Evolutionary conservation across 345 rosid genomes (phyloP).

Genomic region (Citrus sinensis): DNA sequence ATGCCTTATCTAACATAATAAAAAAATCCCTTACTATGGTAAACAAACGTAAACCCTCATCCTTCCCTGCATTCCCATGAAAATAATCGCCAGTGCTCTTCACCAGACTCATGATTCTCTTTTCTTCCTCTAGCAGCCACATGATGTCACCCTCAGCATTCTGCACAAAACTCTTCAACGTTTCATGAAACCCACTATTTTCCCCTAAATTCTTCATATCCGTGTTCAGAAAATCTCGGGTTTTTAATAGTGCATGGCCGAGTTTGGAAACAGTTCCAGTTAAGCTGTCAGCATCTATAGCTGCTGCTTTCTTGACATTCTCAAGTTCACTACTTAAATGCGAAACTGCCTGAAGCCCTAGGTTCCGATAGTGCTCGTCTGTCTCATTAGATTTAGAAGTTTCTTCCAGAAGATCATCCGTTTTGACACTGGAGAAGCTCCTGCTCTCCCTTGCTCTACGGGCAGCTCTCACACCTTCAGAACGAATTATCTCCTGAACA

Average conservation of each 20-base stretch:
- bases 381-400: slow-evolving; percentile 41
- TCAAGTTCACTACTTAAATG: slow-evolving; percentile 70
- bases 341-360: slow-evolving; percentile 87
- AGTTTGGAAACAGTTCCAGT: slow-evolving; percentile 71
- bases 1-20: slow-evolving; percentile 74
- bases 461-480: slow-evolving; percentile 89
- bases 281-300: slow-evolving; percentile 74
- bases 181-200: slow-evolving; percentile 68
- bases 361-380: slow-evolving; percentile 63
- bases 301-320: slow-evolving; percentile 87
- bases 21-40: slow-evolving; percentile 74
- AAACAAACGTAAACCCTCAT: slow-evolving; percentile 86
- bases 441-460: slow-evolving; percentile 64
- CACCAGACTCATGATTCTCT: slow-evolving; percentile 80
- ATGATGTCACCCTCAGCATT: slow-evolving; percentile 63
- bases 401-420: slow-evolving; percentile 75
- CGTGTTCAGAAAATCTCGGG: slow-evolving; percentile 61
- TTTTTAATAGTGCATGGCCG: slow-evolving; percentile 48
- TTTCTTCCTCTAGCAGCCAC: slow-evolving; percentile 74
- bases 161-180: slow-evolving; percentile 73
- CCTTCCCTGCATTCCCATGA: slow-evolving; percentile 93
- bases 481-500: slow-evolving; percentile 85
- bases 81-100: slow-evolving; percentile 93
- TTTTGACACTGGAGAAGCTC: slow-evolving; percentile 63
- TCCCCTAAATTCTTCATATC: slow-evolving; percentile 71